Conservation (phyloP, 2,329 filamentous ascomycete species). For the Fusarium beomiforme region DNA sequence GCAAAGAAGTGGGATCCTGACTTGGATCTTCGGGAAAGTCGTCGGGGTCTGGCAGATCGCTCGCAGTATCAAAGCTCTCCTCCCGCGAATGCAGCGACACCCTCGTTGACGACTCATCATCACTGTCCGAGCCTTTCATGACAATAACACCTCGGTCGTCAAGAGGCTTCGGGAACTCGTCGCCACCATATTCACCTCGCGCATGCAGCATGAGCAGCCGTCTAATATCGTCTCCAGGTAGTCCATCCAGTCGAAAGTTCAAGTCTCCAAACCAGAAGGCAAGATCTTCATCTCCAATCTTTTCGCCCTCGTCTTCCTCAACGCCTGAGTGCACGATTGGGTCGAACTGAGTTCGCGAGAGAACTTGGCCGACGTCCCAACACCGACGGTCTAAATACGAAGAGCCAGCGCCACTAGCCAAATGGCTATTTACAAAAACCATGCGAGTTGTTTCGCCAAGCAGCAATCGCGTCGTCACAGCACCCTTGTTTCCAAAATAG, state of each 20-base stretch:
- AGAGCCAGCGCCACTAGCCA: conserved; percentile 86
- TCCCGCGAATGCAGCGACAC: conserved; percentile 48
- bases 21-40: conserved; percentile 74
- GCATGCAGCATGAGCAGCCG: conserved; percentile 85
- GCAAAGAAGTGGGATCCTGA: conserved; percentile 84
- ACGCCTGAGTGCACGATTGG: conserved; percentile 74
- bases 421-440: conserved; percentile 90
- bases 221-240: conserved; percentile 91
- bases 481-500: conserved; percentile 97
- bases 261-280: conserved; percentile 96
- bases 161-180: conserved; percentile 51
- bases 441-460: conserved; percentile 90
- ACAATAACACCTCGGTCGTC: conserved; percentile 64
- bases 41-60: conserved; percentile 68
- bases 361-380: conserved; percentile 88
- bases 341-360: conserved; percentile 79
- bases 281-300: conserved; percentile 90
- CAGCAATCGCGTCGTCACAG: conserved; percentile 81
- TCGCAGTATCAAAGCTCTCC: conserved; percentile 53
- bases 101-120: conserved; percentile 55
- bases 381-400: conserved; percentile 82
- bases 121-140: conserved; percentile 55
- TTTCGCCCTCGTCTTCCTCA: conserved; percentile 71
- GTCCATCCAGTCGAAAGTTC: conserved; percentile 89
- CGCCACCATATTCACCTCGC: conserved; percentile 76